phyloP scores from a whole-genome alignment of 495 filamentous ascomycete species.

The Cladorrhinum samala region DNA sequence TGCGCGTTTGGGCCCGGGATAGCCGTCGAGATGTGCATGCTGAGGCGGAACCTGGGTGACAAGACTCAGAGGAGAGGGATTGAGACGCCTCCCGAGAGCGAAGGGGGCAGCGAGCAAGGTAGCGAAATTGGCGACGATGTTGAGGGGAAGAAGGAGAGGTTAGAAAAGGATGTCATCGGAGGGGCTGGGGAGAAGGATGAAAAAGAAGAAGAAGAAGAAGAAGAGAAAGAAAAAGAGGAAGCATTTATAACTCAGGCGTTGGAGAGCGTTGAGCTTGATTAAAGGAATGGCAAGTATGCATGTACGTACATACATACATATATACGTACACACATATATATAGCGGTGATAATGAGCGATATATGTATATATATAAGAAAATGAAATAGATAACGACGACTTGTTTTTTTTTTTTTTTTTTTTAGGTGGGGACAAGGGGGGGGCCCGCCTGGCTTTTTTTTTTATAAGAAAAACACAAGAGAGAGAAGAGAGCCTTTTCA shows the following conservation, averaged over 20 bases:
- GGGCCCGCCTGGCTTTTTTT: too few relatives aligned
- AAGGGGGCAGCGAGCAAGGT: constrained; percentile 32
- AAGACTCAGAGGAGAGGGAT: constrained; percentile 15
- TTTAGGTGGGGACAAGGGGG: too few relatives aligned
- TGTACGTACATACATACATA: too few relatives aligned
- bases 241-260: constrained; percentile 38
- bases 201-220: constrained; percentile 12
- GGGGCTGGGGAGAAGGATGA: constrained; percentile 20
- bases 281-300: constrained; percentile 9
- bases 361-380: too few relatives aligned
- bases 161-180: constrained; percentile 19
- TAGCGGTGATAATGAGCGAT: too few relatives aligned
- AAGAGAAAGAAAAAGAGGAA: constrained; percentile 14
- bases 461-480: too few relatives aligned
- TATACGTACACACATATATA: too few relatives aligned
- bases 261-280: constrained; percentile 41
- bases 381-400: not conserved
- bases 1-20: constrained; percentile 63
- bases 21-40: constrained; percentile 55
- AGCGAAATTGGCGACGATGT: constrained; percentile 24
- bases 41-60: constrained; percentile 41
- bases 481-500: not conserved
- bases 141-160: constrained; percentile 24
- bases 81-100: constrained; percentile 42
- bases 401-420: too few relatives aligned